Evolutionary conservation across 306 rosid genomes (phyloP), one percentile per base, ranked within the genome.

Genomic region (Carpinus fangiana): DNA sequence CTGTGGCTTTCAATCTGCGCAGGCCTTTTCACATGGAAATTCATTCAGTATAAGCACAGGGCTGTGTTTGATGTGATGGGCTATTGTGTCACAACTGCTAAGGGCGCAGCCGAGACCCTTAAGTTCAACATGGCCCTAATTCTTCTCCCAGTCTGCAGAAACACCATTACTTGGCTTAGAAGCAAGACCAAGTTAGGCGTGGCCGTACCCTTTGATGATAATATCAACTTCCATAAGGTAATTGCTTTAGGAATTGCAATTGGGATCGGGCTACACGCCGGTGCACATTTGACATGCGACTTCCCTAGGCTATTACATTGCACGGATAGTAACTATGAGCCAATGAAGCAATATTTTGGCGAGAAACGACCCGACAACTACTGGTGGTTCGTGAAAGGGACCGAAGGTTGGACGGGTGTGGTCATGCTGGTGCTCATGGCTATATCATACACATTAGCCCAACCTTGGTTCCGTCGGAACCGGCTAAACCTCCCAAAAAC

Each of bases 331-430:
- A 90, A 90, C 62, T 92, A 92, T 45, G 78, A 76, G 74, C 89
- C 93, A 17, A 86, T 95, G 96, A 76, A 81, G 79, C 87, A 65
- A 0, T 92, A 72, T 76, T 95, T 92, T 16, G 96, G 97, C 23
- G 20, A 86, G 0, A 55, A 81, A 0, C 82, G 91, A 61, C 98
- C 98, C 8, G 69, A 87, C 2, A 71, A 85, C 31, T 95, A 95
- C 20, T 92, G 98, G 98, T 95, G 98, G 98, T 95, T 95, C 20
- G 93, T 92, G 52, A 92, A 90, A 75, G 97, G 97, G 9, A 92
- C 84, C 0, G 97, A 92, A 82, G 98, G 97, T 18, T 92, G 97
- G 97, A 94, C 97, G 0, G 97, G 98, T 8, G 79, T 94, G 76
- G 69, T 84, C 38, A 94, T 94, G 59, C 84, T 94, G 84, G 93